Evolutionary conservation across 192 early-diverging fungal species (phyloP), one percentile per base, ranked within the genome.

Genomic region (Backusella psychrophila): DNA sequence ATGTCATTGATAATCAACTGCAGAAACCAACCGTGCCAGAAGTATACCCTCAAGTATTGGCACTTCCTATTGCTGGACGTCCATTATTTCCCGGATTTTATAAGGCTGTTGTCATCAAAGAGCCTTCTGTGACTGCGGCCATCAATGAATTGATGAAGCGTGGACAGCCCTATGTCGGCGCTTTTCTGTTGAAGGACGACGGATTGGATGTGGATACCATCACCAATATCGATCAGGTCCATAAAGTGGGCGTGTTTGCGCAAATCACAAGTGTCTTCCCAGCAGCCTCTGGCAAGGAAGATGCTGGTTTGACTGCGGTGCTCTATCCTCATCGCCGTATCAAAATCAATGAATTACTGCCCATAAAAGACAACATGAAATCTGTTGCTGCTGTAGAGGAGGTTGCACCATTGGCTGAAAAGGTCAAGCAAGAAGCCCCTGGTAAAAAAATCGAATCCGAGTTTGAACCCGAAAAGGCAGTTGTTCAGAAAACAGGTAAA

Each of bases 1-100:
- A 19, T 53, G 89, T 91, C 23, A 81, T 90, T 19, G 92, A 94
- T 72, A 91, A 84, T 63, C 86, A 88, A 39, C 79, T 92, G 21
- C 87, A 91, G 78, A 92, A 92, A 77, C 92, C 92, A 14, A 89
- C 92, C 7, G 92, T 97, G 8, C 97, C 97, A 6, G 94, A 96
- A 44, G 90, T 92, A 56, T 99, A 97, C 78, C 94, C 98, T 6
- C 95, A 97, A 75, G 92, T 98, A 0, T 86, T 99, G 77, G 95
- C 96, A 23, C 87, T 99, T 36, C 98, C 98, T 0, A 93, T 99
- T 70, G 94, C 95, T 19, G 87, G 95, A 11, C 88, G 98, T 29
- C 96, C 96, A 21, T 84, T 99, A 26, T 99, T 99, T 76, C 98
- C 98, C 23, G 97, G 96, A 33, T 96, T 97, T 80, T 99, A 98